Evolutionary conservation across 371 early-diverging fungal genomes (phyloP).

Genomic region (Actinomortierella ambigua): DNA sequence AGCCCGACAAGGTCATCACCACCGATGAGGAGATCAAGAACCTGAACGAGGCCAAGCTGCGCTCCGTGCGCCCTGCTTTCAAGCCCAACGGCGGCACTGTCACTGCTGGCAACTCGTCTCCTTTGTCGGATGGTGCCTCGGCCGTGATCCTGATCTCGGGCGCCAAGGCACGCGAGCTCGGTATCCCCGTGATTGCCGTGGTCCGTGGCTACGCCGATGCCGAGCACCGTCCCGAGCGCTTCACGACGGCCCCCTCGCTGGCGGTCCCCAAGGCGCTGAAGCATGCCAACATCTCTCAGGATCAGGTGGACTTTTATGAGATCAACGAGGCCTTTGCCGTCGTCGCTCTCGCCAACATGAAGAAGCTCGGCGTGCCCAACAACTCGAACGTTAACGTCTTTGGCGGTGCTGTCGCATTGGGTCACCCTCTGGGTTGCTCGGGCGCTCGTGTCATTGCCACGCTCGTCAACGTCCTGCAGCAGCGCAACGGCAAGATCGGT

Average conservation of each 20-base stretch:
- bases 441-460: constrained; percentile 95
- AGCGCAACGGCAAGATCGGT: constrained; percentile 79
- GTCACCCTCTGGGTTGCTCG: constrained; percentile 97
- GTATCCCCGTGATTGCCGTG: constrained; percentile 77
- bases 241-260: constrained; percentile 92
- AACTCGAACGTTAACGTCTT: constrained; percentile 85
- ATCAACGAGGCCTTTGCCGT: constrained; percentile 99
- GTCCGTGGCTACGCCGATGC: constrained; percentile 79
- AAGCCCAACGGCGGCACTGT: constrained; percentile 84
- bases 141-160: constrained; percentile 89
- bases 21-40: constrained; percentile 82
- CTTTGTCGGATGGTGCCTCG: constrained; percentile 94
- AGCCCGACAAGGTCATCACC: constrained; percentile 79
- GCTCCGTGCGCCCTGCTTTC: constrained; percentile 91
- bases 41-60: constrained; percentile 78
- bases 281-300: constrained; percentile 73
- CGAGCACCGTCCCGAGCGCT: constrained; percentile 81
- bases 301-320: constrained; percentile 84
- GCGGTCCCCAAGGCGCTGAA: constrained; percentile 93
- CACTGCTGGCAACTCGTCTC: constrained; percentile 96
- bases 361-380: constrained; percentile 70
- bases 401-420: constrained; percentile 98
- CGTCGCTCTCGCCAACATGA: constrained; percentile 91
- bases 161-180: constrained; percentile 73
- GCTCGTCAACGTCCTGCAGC: constrained; percentile 74